Conservation (phyloP, 2,329 filamentous ascomycete genomes). For the Claviceps spartinae region DNA sequence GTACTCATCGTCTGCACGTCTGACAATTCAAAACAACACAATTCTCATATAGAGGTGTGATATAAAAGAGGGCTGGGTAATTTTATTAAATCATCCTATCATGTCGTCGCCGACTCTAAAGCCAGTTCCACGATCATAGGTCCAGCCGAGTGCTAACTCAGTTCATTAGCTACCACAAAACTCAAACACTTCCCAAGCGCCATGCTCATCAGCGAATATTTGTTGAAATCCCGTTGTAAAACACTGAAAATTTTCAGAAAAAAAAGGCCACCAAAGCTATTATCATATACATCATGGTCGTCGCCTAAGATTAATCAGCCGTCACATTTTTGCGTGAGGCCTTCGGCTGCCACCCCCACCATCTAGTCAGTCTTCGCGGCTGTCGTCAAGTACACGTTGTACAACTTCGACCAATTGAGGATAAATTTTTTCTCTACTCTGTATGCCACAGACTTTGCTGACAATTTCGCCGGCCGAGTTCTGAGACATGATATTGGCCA, state of each 20-base stretch:
- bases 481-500: slow-evolving; percentile 73
- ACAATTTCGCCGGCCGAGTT: slow-evolving; percentile 63
- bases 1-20: no score
- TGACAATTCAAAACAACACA: no score
- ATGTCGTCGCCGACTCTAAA: not conserved
- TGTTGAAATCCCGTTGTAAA: not conserved
- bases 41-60: no score
- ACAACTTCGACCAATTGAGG: slow-evolving; percentile 63
- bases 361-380: slow-evolving; percentile 28
- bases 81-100: slow-evolving; percentile 6
- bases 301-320: slow-evolving; percentile 1
- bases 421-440: slow-evolving; percentile 64
- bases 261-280: not conserved
- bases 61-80: no score
- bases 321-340: slow-evolving; percentile 3
- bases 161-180: not conserved
- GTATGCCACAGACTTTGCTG: slow-evolving; percentile 67
- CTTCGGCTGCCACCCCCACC: not conserved
- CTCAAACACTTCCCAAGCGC: slow-evolving; percentile 10
- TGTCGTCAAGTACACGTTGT: slow-evolving; percentile 65
- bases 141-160: not conserved
- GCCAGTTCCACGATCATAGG: not conserved
- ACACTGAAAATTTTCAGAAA: not conserved
- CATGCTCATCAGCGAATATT: slow-evolving; percentile 9
- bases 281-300: slow-evolving; percentile 6